phyloP scores from a whole-genome alignment of 139 green algal species.

The Chlorella vulgaris region DNA sequence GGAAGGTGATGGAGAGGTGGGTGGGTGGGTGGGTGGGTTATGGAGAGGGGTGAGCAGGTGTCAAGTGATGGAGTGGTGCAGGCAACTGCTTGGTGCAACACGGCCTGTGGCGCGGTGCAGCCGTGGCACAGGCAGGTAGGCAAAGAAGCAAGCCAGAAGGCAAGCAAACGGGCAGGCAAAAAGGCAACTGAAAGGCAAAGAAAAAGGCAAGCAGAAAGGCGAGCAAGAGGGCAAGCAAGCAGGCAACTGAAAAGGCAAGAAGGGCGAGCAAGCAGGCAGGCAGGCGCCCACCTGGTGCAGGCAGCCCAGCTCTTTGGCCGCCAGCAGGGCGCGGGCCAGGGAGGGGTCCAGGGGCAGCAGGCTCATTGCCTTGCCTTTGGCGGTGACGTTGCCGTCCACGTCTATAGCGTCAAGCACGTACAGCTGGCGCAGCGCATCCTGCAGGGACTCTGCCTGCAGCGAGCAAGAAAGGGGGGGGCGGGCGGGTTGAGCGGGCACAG shows the following conservation, averaged over 20 bases:
- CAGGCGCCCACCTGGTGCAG: constrained; percentile 70
- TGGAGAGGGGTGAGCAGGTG: background rate
- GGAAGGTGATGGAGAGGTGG: background rate
- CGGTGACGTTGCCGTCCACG: constrained; percentile 76
- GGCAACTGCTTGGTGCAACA: too few relatives aligned
- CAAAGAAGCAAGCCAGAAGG: too few relatives aligned
- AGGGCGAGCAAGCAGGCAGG: background rate
- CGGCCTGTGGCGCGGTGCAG: too few relatives aligned
- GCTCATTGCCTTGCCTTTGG: constrained; percentile 55
- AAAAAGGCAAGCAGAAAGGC: too few relatives aligned
- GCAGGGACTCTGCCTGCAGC: constrained; percentile 41
- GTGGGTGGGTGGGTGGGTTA: background rate
- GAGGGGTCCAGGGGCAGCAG: constrained; percentile 84
- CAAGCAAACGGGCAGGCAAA: too few relatives aligned
- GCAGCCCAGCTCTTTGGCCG: constrained; percentile 75
- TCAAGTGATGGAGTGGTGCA: too few relatives aligned
- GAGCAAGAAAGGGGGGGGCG: background rate
- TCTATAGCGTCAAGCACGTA: constrained; percentile 91
- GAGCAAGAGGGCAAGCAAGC: too few relatives aligned
- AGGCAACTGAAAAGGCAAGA: background rate
- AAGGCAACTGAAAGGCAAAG: too few relatives aligned
- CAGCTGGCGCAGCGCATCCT: constrained; percentile 89
- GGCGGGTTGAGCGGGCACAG: too few relatives aligned
- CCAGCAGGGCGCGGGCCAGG: constrained; percentile 82
- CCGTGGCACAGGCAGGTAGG: too few relatives aligned